Evolutionary conservation across 345 rosid species (phyloP), one percentile per base, ranked within the genome.

Genomic region (Eucalyptus paniculata): DNA sequence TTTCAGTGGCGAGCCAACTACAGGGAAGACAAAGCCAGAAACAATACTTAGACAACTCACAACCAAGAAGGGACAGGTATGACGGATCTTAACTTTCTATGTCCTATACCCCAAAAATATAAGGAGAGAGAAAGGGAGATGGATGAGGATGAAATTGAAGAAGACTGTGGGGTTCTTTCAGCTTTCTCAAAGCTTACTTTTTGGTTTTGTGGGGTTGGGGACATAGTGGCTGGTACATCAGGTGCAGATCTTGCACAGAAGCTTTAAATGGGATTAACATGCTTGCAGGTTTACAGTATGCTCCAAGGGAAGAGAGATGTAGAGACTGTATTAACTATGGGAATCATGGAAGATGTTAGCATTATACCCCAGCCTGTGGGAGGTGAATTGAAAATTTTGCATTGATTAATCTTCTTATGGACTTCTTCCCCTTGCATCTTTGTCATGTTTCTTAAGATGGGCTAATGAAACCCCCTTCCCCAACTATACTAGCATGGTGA

Each of bases 311-410:
- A 96, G 91, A 95, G 98, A 90, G 98, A 97, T 90, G 99, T 94
- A 85, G 99, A 96, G 91, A 97, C 99, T 88, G 97, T 96, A 87
- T 92, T 95, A 91, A 96, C 98, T 50, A 97, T 96, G 99, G 99
- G 99, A 92, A 95, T 97, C 89, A 97, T 96, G 97, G 97, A 96
- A 93, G 99, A 98, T 92, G 99, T 96, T 69, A 95, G 99, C 94
- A 95, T 96, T 89, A 95, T 97, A 89, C 98, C 99, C 81, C 99
- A 96, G 89, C 98, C 99, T 91, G 99, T 99, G 58, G 99, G 97
- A 96, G 99, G 99, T 97, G 90, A 93, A 90, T 77, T 37, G 83
- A 77, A 40, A 21, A 77, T 77, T 77, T 5, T 77, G 28, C 30
- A 19, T 77, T 21, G 47, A 37, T 77, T 77, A 23, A 77, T 77